Base-by-base conservation (phyloP, 768 basidiomycete species). In the Coprinopsis sp. region DNA sequence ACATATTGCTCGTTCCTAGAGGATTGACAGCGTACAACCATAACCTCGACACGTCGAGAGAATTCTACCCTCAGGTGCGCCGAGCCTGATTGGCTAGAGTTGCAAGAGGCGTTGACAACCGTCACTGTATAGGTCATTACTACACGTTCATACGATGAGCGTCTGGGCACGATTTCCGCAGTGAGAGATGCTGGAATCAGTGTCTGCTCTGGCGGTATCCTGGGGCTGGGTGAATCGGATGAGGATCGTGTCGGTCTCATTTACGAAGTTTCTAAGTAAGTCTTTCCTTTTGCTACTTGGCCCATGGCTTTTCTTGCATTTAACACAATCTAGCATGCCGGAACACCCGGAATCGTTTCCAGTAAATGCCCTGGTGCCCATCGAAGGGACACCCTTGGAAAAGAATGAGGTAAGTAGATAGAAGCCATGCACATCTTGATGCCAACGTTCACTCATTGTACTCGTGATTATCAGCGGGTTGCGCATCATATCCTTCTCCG, bases 311-410 rank as follows among this genome's bases (percentile, higher is more conserved):
- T 43, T 34, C 53, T 50, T 49, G 58, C 29, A 59, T 47, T 22
- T 33, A 30, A 44, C 49, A 36, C 34, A 44, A 37, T 41, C 47
- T 6, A 94, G 91, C 60, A 84, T 96, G 78, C 84, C 89, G 31
- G 89, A 94, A 62, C 91, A 97, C 58, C 95, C 95, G n/a, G 95
- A 98, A 64, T 94, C 91, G 4, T 98, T 98, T 74, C 95, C 95
- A 1, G 94, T 98, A 50, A 98, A 98, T 64, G 94, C 95, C 12
- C 76, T 98, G 47, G 95, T 98, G 2, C 93, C 95, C 12, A 97
- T 98, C 51, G 76, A 85, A 54, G 95, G 95, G 28, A 98, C 95
- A 4, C 95, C 95, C 11, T 68, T 98, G 37, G 93, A 93, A 65
- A 71, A 76, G 49, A 98, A 98, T 59, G 87, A 94, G 65, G 92